A percentile compares a stretch with the other conserved stretches of the same genome.
phyloP scores from a whole-genome alignment of 257 asterid genomes.

The Leptodermis oblonga region DNA sequence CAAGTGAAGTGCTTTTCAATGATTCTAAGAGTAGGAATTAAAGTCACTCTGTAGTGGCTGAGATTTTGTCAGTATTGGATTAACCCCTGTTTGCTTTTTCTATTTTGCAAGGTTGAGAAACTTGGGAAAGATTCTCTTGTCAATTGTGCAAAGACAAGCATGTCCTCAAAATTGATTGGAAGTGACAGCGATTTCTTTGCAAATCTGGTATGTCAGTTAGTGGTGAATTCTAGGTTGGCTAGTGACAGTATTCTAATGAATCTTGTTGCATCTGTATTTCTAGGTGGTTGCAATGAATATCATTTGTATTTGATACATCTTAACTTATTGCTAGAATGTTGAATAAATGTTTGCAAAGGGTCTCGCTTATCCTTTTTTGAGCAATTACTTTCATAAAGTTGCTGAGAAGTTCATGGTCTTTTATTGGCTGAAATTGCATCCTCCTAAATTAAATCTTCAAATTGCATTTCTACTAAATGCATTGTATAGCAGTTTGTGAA shows the following conservation, averaged over 20 bases:
- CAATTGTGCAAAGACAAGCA: constrained; percentile 96
- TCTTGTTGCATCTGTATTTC: neutral
- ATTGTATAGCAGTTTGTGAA: neutral
- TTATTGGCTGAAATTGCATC: neutral
- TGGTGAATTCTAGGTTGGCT: neutral
- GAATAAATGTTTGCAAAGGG: too few species aligned
- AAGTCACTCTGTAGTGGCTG: neutral
- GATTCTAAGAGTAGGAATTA: neutral
- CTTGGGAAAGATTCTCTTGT: constrained; percentile 89
- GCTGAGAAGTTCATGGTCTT: neutral
- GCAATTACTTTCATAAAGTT: neutral
- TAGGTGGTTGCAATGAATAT: neutral
- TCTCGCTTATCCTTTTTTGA: neutral
- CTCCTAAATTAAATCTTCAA: neutral
- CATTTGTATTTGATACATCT: neutral
- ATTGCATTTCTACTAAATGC: neutral
- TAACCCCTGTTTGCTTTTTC: neutral
- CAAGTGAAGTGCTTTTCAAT: neutral
- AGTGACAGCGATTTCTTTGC: constrained; percentile 86
- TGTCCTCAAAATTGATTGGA: constrained; percentile 92
- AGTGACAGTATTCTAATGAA: neutral
- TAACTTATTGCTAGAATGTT: neutral
- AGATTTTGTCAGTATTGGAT: neutral
- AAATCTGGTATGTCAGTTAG: constrained; percentile 53
- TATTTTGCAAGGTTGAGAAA: constrained; percentile 67